Evolutionary conservation across 2,329 filamentous ascomycete genomes (phyloP).

Genomic region (Chrysoporthe puriensis): DNA sequence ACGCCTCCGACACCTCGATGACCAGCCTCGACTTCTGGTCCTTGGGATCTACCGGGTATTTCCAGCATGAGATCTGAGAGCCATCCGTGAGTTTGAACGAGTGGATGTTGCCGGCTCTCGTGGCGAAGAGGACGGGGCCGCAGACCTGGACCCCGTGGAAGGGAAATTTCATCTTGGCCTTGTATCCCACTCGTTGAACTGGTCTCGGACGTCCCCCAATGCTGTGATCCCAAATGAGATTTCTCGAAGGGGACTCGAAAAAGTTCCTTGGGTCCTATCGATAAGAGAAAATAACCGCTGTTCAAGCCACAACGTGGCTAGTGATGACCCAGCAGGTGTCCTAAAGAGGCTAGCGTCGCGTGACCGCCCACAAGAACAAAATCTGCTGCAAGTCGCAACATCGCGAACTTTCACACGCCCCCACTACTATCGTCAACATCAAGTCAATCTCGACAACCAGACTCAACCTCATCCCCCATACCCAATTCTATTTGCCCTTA

Average conservation of each 20-base stretch:
- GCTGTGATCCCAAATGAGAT: background rate
- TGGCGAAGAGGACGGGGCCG: constrained; percentile 69
- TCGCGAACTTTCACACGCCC: constrained; percentile 4
- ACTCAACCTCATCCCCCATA: constrained; percentile 12
- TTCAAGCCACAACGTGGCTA: background rate
- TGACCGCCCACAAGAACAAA: constrained; percentile 24
- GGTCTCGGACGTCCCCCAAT: background rate
- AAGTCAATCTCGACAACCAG: constrained; percentile 31
- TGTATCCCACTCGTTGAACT: background rate
- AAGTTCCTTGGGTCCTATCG: constrained; percentile 11
- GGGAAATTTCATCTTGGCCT: constrained; percentile 53
- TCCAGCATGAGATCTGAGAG: constrained; percentile 65
- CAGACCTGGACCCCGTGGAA: constrained; percentile 65
- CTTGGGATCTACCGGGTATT: constrained; percentile 45
- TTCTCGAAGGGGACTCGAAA: background rate
- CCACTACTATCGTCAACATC: constrained; percentile 22
- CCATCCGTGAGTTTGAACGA: constrained; percentile 65
- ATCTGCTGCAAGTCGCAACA: constrained; percentile 11
- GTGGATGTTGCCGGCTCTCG: constrained; percentile 73
- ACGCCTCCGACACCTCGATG: constrained; percentile 21
- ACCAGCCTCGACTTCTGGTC: constrained; percentile 31
- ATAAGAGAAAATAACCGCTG: background rate
- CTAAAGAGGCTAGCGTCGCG: background rate
- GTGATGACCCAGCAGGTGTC: background rate
- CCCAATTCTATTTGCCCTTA: constrained; percentile 71